Evolutionary conservation across 116 monocot species (phyloP).

Genomic region (Iris pallida): DNA sequence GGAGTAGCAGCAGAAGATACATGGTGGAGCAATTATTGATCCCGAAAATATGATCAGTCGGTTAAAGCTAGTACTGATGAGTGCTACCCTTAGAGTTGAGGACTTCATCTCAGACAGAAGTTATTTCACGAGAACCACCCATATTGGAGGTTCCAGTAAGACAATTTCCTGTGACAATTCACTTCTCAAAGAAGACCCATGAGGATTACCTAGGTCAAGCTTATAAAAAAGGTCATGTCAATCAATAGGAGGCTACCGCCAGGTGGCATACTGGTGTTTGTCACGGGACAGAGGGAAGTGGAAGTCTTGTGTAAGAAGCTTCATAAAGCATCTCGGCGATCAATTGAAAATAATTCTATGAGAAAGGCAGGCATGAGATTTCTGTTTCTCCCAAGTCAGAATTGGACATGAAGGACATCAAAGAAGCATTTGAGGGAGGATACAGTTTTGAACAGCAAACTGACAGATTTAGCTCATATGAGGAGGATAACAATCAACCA

Average conservation of each 20-base stretch:
- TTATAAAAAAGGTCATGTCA: conserved; percentile 79
- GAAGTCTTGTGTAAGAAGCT: conserved; percentile 73
- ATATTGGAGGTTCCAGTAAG: conserved; percentile 74
- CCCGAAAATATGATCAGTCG: conserved; percentile 48
- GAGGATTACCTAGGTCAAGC: conserved; percentile 78
- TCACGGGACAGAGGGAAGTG: conserved; percentile 95
- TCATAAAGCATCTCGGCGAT: conserved; percentile 39
- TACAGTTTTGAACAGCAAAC: conserved; percentile 19
- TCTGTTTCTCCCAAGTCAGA: conserved; percentile 18
- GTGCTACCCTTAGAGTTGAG: conserved; percentile 88
- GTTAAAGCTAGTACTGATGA: conserved; percentile 89
- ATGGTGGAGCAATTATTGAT: conserved; percentile 41
- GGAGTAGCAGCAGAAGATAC: conserved; percentile 63
- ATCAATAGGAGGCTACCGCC: conserved; percentile 82
- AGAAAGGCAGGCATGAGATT: conserved; percentile 12
- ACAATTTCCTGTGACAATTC: conserved; percentile 74
- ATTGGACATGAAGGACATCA: conserved; percentile 34
- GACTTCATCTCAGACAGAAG: conserved; percentile 77
- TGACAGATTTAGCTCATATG: conserved; percentile 54
- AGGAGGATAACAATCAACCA: conserved; percentile 36
- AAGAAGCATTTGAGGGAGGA: conserved; percentile 50
- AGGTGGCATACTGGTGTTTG: conserved; percentile 93
- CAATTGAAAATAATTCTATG: conserved; percentile 13
- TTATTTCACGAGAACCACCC: conserved; percentile 59
- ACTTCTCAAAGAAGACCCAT: conserved; percentile 86